Percentiles rank a stretch among this genome's conserved stretches.
These are phyloP conservation scores for Ustilago sp. DNA, from an alignment of 1,284 basidiomycete genomes.

Conservation along the genomic window DNA sequence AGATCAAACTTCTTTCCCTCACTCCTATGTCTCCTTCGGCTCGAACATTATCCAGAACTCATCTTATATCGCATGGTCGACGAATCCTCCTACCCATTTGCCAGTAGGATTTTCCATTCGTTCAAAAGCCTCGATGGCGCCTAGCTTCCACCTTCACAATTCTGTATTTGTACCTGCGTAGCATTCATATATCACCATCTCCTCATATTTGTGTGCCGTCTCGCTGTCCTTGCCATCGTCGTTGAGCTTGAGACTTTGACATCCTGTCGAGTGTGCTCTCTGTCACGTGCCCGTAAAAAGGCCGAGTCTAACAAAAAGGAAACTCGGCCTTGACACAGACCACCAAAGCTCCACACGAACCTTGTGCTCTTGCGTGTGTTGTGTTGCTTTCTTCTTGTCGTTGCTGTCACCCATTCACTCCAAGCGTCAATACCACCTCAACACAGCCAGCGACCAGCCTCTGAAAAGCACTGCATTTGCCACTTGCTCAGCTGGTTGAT, in stretches of 20 bases:
- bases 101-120: neutral
- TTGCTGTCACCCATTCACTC: neutral
- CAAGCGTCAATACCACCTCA: neutral
- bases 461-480: no score
- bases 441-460: neutral
- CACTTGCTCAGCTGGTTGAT: no score
- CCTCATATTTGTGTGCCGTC: no score
- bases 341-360: slow-evolving; percentile 10
- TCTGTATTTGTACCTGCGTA: slow-evolving; percentile 45
- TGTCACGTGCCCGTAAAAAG: neutral
- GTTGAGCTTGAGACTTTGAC: neutral
- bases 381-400: slow-evolving; percentile 3
- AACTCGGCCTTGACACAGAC: slow-evolving; percentile 15
- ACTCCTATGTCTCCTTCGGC: neutral
- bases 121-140: neutral
- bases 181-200: slow-evolving; percentile 2
- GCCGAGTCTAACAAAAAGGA: neutral
- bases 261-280: neutral
- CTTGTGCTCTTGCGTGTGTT: neutral
- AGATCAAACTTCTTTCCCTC: neutral
- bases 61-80: neutral
- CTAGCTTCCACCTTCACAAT: neutral
- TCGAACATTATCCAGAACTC: neutral
- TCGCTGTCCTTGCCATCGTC: neutral
- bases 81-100: neutral